A percentile compares a stretch with the other conserved stretches of the same genome.
Conservation (phyloP, 306 rosid genomes). For the Rosa chinensis region DNA sequence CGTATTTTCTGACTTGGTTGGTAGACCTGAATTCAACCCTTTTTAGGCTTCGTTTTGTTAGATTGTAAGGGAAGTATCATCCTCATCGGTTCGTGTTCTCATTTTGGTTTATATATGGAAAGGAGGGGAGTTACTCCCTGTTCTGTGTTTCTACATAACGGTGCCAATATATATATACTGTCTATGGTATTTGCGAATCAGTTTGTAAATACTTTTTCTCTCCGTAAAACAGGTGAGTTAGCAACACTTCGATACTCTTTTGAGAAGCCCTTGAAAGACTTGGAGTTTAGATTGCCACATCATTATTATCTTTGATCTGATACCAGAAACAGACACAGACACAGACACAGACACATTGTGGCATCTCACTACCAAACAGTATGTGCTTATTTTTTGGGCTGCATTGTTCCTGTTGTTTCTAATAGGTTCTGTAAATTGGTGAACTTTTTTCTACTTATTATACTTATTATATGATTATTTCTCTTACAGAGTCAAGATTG, state of each 20-base stretch:
- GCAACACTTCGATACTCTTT: background rate
- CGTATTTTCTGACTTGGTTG: background rate
- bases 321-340: background rate
- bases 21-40: background rate
- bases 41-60: background rate
- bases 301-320: background rate
- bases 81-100: background rate
- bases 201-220: background rate
- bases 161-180: background rate
- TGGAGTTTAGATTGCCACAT: constrained; percentile 5
- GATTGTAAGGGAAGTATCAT: background rate
- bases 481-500: constrained; percentile 42
- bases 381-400: background rate
- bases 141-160: background rate
- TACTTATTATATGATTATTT: constrained; percentile 11
- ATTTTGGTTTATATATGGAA: background rate
- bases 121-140: background rate
- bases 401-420: constrained; percentile 8
- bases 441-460: background rate
- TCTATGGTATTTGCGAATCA: background rate
- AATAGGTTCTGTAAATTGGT: constrained; percentile 5
- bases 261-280: constrained; percentile 2
- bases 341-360: background rate
- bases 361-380: constrained; percentile 5
- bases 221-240: background rate